These are phyloP conservation scores for Echinochloa phyllopogon DNA, from an alignment of 176 grass and related monocot genomes.

Conservation along the genomic window DNA sequence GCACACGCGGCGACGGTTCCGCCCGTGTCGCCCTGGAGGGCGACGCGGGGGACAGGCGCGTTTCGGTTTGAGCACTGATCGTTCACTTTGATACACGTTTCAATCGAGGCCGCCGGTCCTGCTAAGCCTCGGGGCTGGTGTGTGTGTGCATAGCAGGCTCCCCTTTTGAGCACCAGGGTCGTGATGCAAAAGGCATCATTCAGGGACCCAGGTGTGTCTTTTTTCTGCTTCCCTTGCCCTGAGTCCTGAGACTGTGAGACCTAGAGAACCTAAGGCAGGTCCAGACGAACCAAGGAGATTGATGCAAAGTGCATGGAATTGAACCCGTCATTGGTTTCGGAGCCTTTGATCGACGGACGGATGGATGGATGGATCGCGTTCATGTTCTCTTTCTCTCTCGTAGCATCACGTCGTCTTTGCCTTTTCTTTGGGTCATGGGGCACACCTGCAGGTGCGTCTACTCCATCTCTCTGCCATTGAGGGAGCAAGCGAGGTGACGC, in stretches of 20 bases:
- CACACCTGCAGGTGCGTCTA: background rate
- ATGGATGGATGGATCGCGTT: constrained; percentile 1
- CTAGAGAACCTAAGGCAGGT: background rate
- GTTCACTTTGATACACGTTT: too few relatives aligned
- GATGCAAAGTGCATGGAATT: background rate
- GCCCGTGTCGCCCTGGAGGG: too few relatives aligned
- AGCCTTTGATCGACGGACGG: background rate
- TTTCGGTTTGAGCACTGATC: too few relatives aligned
- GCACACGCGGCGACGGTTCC: too few relatives aligned
- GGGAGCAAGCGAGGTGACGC: background rate
- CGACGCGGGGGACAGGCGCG: too few relatives aligned
- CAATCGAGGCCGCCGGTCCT: too few relatives aligned
- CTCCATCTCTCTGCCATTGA: background rate
- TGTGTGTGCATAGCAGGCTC: constrained; percentile 2
- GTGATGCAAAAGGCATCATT: constrained; percentile 26
- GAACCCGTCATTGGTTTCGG: background rate
- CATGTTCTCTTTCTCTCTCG: background rate
- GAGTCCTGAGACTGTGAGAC: too few relatives aligned
- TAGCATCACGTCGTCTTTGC: background rate
- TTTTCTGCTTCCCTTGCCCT: background rate
- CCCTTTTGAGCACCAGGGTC: background rate
- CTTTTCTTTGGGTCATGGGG: background rate
- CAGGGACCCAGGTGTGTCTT: background rate
- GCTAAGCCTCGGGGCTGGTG: background rate
- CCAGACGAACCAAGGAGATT: background rate